Evolutionary conservation across 192 early-diverging fungal genomes (phyloP), one percentile per base, ranked within the genome.

Genomic region (Coemansia sp.): DNA sequence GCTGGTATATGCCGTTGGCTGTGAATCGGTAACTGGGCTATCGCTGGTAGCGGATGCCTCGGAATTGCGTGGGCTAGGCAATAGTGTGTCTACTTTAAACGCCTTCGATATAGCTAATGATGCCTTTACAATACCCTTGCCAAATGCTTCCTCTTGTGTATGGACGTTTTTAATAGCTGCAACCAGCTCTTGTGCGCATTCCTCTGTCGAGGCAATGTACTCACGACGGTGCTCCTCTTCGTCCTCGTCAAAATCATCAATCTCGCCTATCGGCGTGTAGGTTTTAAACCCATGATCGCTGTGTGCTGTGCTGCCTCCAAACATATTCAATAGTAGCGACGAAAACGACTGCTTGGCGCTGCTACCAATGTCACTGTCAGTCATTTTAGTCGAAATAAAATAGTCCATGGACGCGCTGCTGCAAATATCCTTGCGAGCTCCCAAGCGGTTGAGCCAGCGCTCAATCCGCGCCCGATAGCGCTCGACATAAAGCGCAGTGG

Each of bases 361-460:
- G 17, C 59, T 60, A 17, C 62, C 67, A 12, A 70, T 38, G 8
- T 66, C 72, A 9, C 50, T 66, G 54, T 62, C 62, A 4, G 59
- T 39, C 68, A 80, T 71, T 52, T 62, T 67, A 5, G 68, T 10
- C 15, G 72, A 71, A 39, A 69, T 65, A 65, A 80, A 80, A 43
- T 65, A 54, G n/a, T 71, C 68, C 60, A 80, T 60, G 5, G 77
- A 74, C 12, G 37, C 65, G 62, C 61, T 71, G 39, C 63, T 51
- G 54, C 67, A 74, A 41, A 80, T 38, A 35, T 74, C 68, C 48
- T 80, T 68, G 58, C 77, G 68, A 9, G 67, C 37, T 4, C 77
- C 77, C 32, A 80, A 45, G 11, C 77, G 67, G 45, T 80, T 80
- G 27, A 80, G 72, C 77, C 77, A 80, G 35, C 77, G 72, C 61